These are phyloP conservation scores for Prunus mira DNA, from an alignment of 306 rosid genomes.

Conservation along the genomic window DNA sequence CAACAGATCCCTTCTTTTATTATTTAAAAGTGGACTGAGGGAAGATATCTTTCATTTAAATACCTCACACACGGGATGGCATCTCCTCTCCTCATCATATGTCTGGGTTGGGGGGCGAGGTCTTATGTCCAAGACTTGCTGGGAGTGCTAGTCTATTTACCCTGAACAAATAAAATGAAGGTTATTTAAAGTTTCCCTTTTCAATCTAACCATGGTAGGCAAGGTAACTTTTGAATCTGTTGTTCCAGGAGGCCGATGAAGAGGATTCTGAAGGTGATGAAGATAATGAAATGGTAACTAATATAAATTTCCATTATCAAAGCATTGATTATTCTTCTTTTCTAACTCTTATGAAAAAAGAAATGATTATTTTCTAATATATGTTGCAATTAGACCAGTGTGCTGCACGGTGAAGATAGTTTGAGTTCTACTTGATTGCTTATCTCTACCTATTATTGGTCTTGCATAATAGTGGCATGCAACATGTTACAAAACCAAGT, in stretches of 20 bases:
- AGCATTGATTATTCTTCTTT: neutral
- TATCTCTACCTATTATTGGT: neutral
- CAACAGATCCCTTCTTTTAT: neutral
- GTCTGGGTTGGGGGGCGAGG: neutral
- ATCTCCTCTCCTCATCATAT: neutral
- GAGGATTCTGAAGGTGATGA: slow-evolving; percentile 53
- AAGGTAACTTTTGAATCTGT: neutral
- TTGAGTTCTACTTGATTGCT: neutral
- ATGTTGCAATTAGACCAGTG: neutral
- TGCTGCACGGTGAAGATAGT: neutral
- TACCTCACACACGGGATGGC: neutral
- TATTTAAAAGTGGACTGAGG: neutral
- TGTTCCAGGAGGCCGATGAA: slow-evolving; percentile 58
- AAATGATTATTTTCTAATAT: neutral
- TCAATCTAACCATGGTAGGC: neutral
- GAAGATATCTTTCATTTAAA: neutral
- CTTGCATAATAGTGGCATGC: neutral
- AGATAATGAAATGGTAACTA: slow-evolving; percentile 41
- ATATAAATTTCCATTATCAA: neutral
- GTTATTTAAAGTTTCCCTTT: neutral
- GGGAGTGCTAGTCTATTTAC: neutral
- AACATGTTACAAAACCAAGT: neutral
- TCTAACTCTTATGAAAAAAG: neutral
- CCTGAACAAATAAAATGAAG: neutral
- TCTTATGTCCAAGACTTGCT: neutral